Base-by-base conservation (phyloP, 257 asterid genomes). In the Salvia miltiorrhiza region DNA sequence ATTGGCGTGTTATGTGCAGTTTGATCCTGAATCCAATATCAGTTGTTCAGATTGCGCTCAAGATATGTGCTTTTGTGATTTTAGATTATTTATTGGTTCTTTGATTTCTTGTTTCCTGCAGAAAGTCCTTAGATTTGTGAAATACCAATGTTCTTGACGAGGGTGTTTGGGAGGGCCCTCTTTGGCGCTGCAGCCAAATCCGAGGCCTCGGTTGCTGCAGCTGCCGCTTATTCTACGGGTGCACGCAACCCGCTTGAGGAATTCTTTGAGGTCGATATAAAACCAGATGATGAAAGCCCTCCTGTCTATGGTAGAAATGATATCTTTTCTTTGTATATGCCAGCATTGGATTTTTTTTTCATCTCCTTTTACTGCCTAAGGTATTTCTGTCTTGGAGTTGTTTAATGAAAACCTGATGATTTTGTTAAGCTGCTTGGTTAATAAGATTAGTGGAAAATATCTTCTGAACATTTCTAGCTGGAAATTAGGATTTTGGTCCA, bases 221-320 rank as follows among this genome's bases (percentile, higher is more conserved):
- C 86, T 5, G 90, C 86, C 16, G 67, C 86, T 54, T 40, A 81
- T 30, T 76, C 83, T 48, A 52, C 59, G 21, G 39, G 44, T 20
- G 76, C 66, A 43, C 87, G 52, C 48, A 92, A 87, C 73, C 95
- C 95, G 1, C 91, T 92, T 11, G 89, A 83, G 77, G 88, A 84
- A 74, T 92, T 92, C 76, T 92, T 92, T 50, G 96, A 89, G 80
- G 84, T 63, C 8, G 92, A 89, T 37, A 76, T 95, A 63, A 79
- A 76, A 33, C 62, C 54, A 0, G 95, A 89, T 14, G 96, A 85
- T 28, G 97, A 89, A 26, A 85, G 81, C 65, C 95, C 96, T 49
- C 73, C 82, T n/a, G 82, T 84, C 55, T 92, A 89, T 71, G 97
- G 97, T 92, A 76, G 60, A n/a, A 20, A 12, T n/a, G 0, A 30